Evolutionary conservation across 495 filamentous ascomycete genomes (phyloP), one percentile per base, ranked within the genome.

Genomic region (Lasiosphaeria ovina): DNA sequence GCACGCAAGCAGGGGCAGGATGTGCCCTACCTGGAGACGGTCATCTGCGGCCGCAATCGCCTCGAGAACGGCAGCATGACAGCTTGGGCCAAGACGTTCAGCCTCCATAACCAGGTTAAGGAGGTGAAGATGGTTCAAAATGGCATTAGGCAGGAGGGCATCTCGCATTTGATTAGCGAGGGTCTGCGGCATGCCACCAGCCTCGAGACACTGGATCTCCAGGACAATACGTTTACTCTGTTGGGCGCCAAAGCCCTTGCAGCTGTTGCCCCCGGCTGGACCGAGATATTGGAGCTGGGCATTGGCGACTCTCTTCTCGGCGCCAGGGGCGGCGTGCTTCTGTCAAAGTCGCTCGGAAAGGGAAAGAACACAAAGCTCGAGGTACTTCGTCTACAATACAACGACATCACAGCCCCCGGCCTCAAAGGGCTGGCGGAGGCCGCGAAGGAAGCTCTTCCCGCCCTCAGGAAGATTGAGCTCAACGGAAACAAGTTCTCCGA

Each of bases 71-170:
- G 93, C 54, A 91, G 87, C 63, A 98, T 98, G 95, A 85, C 81
- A 16, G 92, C 94, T 0, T 98, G 95, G 95, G 91, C 93, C 36
- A 87, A 85, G 67, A 83, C 89, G 0, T 96, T 91, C 68, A 83
- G 84, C 65, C 87, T 90, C 57, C 90, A 98, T 72, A 85, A 83
- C 49, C 83, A 83, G 34, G 80, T 98, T 35, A 89, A 87, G 72
- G 86, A 86, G 54, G 85, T 98, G 57, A 96, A 93, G 83, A 97
- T 98, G 94, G 92, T 94, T 40, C 94, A 98, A 74, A 98, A 98
- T 73, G 94, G 95, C 51, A 98, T 98, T 62, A 84, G 94, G 36
- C 91, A 93, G 69, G 91, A 97, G 75, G 94, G 94, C 60, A 91
- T 97, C 66, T 84, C 85, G 55, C 77, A 84, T 62, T 75, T 98